Evolutionary conservation across 805 yeast genomes (phyloP), one percentile per base, ranked within the genome.

Genomic region (Myxozyma vanderwaltii): DNA sequence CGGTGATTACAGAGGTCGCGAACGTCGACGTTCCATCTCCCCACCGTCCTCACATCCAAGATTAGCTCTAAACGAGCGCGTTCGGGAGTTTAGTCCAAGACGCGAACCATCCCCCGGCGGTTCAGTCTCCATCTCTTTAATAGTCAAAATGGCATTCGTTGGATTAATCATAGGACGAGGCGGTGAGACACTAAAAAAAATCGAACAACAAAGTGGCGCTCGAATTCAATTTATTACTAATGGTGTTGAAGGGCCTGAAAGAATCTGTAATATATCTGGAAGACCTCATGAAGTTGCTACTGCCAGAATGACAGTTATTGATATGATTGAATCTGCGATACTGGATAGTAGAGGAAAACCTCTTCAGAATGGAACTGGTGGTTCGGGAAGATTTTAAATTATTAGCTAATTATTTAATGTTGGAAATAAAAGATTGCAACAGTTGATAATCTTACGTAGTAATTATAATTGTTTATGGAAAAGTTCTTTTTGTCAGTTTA

Each of bases 161-260:
- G 69, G 69, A 12, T 55, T 66, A n/a, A 51, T 66, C 44, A 66
- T 66, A 35, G 69, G 69, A 13, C 58, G 68, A 5, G 66, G 67
- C 17, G 69, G 69, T 17, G 69, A 66, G 41, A 66, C 63, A 3
- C 59, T 66, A 15, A 66, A 63, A 49, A 36, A 49, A 17, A 61
- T 66, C 40, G 68, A 66, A 38, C 51, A 51, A 10, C 39, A 50
- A 13, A 65, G 59, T 29, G 65, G 67, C 12, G 68, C 66, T n/a
- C 49, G 63, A 21, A 63, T 66, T 4, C 69, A 66, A 44, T 66
- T 66, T 29, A 59, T 64, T 23, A 61, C 65, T 13, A 61, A 64
- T 41, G 65, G 63, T 21, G 56, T 56, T 19, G 68, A 64, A 40
- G 65, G 66, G n/a, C 58, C 68, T 8, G 66, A 64, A 29, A 54